Evolutionary conservation across 2,329 filamentous ascomycete genomes (phyloP).

Genomic region (Arthroderma sp.): DNA sequence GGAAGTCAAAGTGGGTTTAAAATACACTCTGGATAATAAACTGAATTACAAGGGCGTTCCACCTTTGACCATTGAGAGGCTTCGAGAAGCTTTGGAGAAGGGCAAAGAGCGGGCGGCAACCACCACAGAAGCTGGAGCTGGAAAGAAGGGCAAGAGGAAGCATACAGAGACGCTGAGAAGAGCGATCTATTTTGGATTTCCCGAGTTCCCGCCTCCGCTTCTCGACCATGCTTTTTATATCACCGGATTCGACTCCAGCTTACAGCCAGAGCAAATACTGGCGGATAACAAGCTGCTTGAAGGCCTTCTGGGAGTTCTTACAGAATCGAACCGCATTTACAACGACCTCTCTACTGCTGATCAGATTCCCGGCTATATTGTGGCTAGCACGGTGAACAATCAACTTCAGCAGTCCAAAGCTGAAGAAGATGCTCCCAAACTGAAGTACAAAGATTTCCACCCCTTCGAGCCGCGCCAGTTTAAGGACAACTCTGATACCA

Average conservation of each 20-base stretch:
- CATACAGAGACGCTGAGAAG: conserved; percentile 63
- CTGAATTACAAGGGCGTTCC: conserved; percentile 74
- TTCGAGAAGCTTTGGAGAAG: conserved; percentile 55
- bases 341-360: conserved; percentile 54
- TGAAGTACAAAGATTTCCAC: conserved; percentile 78
- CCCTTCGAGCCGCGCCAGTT: conserved; percentile 79
- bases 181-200: conserved; percentile 69
- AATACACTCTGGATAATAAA: conserved; percentile 67
- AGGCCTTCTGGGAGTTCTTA: conserved; percentile 53
- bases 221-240: conserved; percentile 71
- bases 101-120: conserved; percentile 34
- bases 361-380: conserved; percentile 68
- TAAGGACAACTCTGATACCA: conserved; percentile 49
- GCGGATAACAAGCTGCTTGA: conserved; percentile 51
- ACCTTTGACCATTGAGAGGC: conserved; percentile 56
- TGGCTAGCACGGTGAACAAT: conserved; percentile 44
- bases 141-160: conserved; percentile 62
- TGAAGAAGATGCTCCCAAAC: conserved; percentile 11
- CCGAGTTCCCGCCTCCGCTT: conserved; percentile 75
- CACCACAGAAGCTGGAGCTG: conserved; percentile 21
- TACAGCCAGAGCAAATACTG: conserved; percentile 57
- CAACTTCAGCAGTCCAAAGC: conserved; percentile 23
- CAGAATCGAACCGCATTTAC: conserved; percentile 57
- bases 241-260: conserved; percentile 54
- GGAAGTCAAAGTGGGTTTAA: conserved; percentile 60